These are phyloP conservation scores for Darksidea phi DNA, from an alignment of 495 filamentous ascomycete species.

Conservation along the genomic window DNA sequence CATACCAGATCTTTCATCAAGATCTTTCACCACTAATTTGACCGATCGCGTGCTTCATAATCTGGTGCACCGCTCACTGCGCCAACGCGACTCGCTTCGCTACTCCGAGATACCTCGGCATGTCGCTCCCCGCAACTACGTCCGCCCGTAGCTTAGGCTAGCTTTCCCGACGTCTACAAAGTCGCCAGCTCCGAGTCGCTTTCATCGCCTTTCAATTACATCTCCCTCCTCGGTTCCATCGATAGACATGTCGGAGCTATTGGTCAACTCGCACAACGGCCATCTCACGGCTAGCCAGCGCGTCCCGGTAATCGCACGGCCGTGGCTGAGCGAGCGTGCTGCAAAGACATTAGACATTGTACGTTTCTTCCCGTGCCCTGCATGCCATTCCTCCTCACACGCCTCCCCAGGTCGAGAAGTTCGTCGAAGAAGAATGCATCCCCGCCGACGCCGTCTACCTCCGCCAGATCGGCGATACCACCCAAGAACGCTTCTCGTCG, in stretches of 20 bases:
- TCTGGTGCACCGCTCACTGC: too few relatives aligned
- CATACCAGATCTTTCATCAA: too few relatives aligned
- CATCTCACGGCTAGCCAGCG: conserved; percentile 39
- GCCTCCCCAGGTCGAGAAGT: conserved; percentile 73
- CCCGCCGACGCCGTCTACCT: conserved; percentile 71
- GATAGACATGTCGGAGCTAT: conserved; percentile 34
- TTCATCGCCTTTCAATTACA: conserved; percentile 5
- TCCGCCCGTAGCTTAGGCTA: too few relatives aligned
- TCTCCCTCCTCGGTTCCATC: background rate
- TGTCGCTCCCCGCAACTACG: background rate
- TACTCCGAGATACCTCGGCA: conserved; percentile 14
- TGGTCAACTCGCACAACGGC: conserved; percentile 33
- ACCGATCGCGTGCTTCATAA: too few relatives aligned
- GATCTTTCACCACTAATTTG: too few relatives aligned
- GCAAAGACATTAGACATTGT: conserved; percentile 70
- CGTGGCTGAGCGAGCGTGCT: conserved; percentile 73
- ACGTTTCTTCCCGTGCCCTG: conserved; percentile 24
- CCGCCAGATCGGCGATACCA: conserved; percentile 73
- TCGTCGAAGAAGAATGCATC: conserved; percentile 95
- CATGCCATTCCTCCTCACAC: background rate
- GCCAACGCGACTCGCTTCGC: too few relatives aligned
- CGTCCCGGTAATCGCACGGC: conserved; percentile 45
- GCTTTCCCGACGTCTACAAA: background rate
- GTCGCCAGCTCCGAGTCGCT: conserved; percentile 28
- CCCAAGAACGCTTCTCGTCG: conserved; percentile 67